A percentile compares a stretch with the other conserved stretches of the same genome.
These are phyloP conservation scores for Penicillium concentricum DNA, from an alignment of 2,329 filamentous ascomycete species.

Conservation along the genomic window DNA sequence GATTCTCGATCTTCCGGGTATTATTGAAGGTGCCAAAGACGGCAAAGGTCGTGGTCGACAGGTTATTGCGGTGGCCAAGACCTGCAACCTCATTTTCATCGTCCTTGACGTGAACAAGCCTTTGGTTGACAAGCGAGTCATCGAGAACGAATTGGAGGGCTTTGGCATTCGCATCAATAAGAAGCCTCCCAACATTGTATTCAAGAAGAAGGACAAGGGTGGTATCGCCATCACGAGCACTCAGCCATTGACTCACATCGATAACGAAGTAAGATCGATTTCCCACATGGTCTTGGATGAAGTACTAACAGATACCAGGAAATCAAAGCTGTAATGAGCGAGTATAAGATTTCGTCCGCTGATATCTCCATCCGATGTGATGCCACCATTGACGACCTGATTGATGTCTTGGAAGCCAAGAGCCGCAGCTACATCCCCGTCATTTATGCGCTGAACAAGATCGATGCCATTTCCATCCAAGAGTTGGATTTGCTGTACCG, in stretches of 20 bases:
- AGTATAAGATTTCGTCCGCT: slow-evolving; percentile 94
- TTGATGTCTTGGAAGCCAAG: slow-evolving; percentile 92
- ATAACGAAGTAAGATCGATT: slow-evolving; percentile 62
- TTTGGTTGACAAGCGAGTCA: slow-evolving; percentile 91
- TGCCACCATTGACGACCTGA: slow-evolving; percentile 94
- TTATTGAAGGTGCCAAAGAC: slow-evolving; percentile 97
- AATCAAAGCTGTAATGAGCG: slow-evolving; percentile 95
- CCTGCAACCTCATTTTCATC: slow-evolving; percentile 97
- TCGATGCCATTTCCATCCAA: slow-evolving; percentile 96
- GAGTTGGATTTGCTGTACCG: slow-evolving; percentile 94
- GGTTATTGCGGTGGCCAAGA: slow-evolving; percentile 98
- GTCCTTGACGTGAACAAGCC: slow-evolving; percentile 98
- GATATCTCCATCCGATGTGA: slow-evolving; percentile 98
- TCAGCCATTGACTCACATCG: slow-evolving; percentile 85
- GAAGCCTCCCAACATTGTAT: slow-evolving; percentile 94
- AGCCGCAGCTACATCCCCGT: slow-evolving; percentile 97
- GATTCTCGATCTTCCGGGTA: slow-evolving; percentile 97
- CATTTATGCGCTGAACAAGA: slow-evolving; percentile 98
- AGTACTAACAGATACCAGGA: slow-evolving; percentile 51
- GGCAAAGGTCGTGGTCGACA: slow-evolving; percentile 96
- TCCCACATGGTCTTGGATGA: not conserved
- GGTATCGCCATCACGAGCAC: slow-evolving; percentile 96
- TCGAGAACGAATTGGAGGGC: slow-evolving; percentile 91
- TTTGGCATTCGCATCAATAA: slow-evolving; percentile 99
- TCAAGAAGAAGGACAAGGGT: slow-evolving; percentile 99